These are phyloP conservation scores for Clonostachys byssicola DNA, from an alignment of 2,329 filamentous ascomycete genomes.

Conservation along the genomic window DNA sequence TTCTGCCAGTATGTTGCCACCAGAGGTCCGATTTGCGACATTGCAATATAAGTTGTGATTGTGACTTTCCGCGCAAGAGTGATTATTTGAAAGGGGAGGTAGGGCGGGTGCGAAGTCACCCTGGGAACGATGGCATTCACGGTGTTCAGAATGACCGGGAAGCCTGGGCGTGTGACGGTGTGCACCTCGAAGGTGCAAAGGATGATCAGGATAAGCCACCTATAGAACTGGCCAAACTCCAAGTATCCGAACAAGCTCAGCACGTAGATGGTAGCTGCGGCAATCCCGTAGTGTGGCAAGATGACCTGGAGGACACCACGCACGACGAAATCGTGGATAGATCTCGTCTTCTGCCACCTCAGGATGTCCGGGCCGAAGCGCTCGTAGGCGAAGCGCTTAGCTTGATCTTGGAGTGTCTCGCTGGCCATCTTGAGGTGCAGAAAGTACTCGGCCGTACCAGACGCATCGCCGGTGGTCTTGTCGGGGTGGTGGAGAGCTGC, in stretches of 20 bases:
- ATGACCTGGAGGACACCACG: constrained; percentile 56
- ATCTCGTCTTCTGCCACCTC: constrained; percentile 61
- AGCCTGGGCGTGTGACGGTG: constrained; percentile 47
- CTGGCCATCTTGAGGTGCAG: constrained; percentile 79
- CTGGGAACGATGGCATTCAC: constrained; percentile 39
- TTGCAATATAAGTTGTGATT: constrained; percentile 77
- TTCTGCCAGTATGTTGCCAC: constrained; percentile 35
- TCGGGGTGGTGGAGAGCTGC: constrained; percentile 76
- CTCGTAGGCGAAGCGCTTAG: constrained; percentile 82
- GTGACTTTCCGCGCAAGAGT: constrained; percentile 70
- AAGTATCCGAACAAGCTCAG: constrained; percentile 64
- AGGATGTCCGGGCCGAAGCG: constrained; percentile 75
- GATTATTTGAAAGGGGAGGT: constrained; percentile 83
- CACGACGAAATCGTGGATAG: constrained; percentile 68
- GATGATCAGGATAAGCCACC: constrained; percentile 52
- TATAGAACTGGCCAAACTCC: constrained; percentile 62
- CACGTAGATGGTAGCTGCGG: constrained; percentile 53
- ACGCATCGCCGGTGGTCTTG: constrained; percentile 51
- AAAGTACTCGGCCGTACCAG: constrained; percentile 49
- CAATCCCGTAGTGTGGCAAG: constrained; percentile 56
- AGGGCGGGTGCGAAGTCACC: constrained; percentile 47
- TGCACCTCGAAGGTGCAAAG: constrained; percentile 55
- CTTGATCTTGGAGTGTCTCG: constrained; percentile 76
- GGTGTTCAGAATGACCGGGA: constrained; percentile 38
- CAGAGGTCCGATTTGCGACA: constrained; percentile 74